Evolutionary conservation across 768 basidiomycete genomes (phyloP), one percentile per base, ranked within the genome.

Genomic region (Leccinum sublutescens): DNA sequence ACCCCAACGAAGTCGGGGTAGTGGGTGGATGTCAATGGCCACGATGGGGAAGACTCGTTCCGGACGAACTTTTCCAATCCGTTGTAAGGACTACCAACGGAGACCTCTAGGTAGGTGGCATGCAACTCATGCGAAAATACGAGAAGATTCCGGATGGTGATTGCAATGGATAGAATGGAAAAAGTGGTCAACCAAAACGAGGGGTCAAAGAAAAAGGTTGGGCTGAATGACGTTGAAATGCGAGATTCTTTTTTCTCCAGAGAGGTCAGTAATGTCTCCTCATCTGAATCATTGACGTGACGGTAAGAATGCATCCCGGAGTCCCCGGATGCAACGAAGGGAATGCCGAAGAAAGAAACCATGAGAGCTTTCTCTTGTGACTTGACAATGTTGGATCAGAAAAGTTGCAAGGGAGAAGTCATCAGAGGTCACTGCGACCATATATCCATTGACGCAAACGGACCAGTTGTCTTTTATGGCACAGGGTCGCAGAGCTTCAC

Each of bases 41-140:
- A 69, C 15, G 55, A 68, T 15, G 66, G 67, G 5, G 68, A 71
- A n/a, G 69, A 68, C 21, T 58, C 61, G n/a, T 69, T 69, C 14
- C 68, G 66, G 17, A 57, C n/a, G 6, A 69, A 54, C 50, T 50
- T 68, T 38, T 66, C 68, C 25, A 71, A 38, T 6, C 68, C 68
- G 7, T 56, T 66, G 45, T 69, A 69, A 21, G 64, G 69, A 17
- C 62, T 66, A 31, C 58, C 57, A 21, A 68, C 27, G 31, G 62
- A 48, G 6, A 59, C 61, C 10, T 68, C 57, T 21, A 64, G 17
- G 50, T 48, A 53, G 29, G 14, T 34, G 48, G 23, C 34, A 25
- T 21, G 23, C 4, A 52, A 43, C 14, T 36, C 58, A 23, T 54
- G 68, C 3, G 51, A 47, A 17, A 62, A 51, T n/a, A 57, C 50